Evolutionary conservation across 805 yeast genomes (phyloP).

Genomic region (Yamadazyma olivae): DNA sequence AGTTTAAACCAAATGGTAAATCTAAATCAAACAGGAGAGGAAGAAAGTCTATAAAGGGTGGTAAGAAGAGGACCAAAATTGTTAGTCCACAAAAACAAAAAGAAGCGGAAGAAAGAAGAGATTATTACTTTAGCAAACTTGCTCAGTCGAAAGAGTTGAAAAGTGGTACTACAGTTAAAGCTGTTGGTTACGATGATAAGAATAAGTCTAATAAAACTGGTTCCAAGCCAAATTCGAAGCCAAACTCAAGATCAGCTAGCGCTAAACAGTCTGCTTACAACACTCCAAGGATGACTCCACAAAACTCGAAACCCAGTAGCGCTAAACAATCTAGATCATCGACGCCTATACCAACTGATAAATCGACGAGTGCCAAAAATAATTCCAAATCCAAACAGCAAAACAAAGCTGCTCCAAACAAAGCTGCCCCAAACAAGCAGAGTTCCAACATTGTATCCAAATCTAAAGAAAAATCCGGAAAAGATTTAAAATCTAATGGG

Average conservation of each 20-base stretch:
- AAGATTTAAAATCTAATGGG: too few relatives aligned
- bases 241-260: slow-evolving; percentile 4
- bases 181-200: slow-evolving; percentile 29
- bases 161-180: slow-evolving; percentile 37
- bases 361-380: too few relatives aligned
- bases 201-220: neutral
- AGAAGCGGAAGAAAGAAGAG: slow-evolving; percentile 31
- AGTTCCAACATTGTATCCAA: too few relatives aligned
- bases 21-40: slow-evolving; percentile 25
- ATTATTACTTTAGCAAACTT: slow-evolving; percentile 32
- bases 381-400: too few relatives aligned
- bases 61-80: slow-evolving; percentile 12
- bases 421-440: too few relatives aligned
- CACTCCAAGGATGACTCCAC: neutral
- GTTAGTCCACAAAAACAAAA: slow-evolving; percentile 9
- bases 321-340: slow-evolving; percentile 9
- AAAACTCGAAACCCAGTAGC: neutral
- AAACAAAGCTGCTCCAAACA: too few relatives aligned
- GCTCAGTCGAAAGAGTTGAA: slow-evolving; percentile 29
- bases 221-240: slow-evolving; percentile 5
- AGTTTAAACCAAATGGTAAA: slow-evolving; percentile 20
- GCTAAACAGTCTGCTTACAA: slow-evolving; percentile 4
- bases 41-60: slow-evolving; percentile 29
- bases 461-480: too few relatives aligned
- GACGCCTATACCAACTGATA: too few relatives aligned